Evolutionary conservation across 331 rosid species (phyloP), one percentile per base, ranked within the genome.

Genomic region (Rosa hybrid): DNA sequence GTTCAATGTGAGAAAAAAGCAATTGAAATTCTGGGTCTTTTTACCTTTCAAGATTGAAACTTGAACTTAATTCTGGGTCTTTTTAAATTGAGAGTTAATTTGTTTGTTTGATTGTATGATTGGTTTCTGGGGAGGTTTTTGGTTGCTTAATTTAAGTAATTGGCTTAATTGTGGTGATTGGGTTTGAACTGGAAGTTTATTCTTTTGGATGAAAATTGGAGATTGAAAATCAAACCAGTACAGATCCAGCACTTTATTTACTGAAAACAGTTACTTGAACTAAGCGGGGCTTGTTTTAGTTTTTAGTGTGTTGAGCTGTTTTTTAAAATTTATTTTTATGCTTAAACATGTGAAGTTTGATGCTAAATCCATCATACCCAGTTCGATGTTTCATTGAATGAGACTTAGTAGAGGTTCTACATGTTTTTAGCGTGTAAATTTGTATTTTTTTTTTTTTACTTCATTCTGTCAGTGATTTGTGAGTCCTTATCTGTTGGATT

Each of bases 21-120:
- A 71, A 76, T 44, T n/a, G 45, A 23, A 80, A 71, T 75, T 87
- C 12, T 56, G 77, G 80, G 71, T 82, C 41, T 77, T 63, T 53
- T 51, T 45, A 65, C 45, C 17, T 68, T 69, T 27, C 70, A n/a
- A 60, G 16, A 39, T 42, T 78, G 45, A 23, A 50, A 74, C 14
- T 50, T 50, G 20, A 42, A 34, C 9, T 10, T 12, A 23, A 3
- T 53, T 53, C 50, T 17, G 75, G 69, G 10, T 53, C 10, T 17
- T 67, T 71, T 3, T 41, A 49, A 74, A 34, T 50, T 50, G 27
- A 42, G n/a, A 5, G 30, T 45, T 45, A 17, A 76, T 16, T 74
- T 72, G 34, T 38, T 74, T 17, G 50, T 74, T 74, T 50, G 46
- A 27, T 74, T 18, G 25, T 53, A 20, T 54, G 68, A 42, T 48